Percentiles rank a stretch among this genome's conserved stretches.
Conservation (phyloP, 2,329 filamentous ascomycete genomes). For the Claviceps sorghi region DNA sequence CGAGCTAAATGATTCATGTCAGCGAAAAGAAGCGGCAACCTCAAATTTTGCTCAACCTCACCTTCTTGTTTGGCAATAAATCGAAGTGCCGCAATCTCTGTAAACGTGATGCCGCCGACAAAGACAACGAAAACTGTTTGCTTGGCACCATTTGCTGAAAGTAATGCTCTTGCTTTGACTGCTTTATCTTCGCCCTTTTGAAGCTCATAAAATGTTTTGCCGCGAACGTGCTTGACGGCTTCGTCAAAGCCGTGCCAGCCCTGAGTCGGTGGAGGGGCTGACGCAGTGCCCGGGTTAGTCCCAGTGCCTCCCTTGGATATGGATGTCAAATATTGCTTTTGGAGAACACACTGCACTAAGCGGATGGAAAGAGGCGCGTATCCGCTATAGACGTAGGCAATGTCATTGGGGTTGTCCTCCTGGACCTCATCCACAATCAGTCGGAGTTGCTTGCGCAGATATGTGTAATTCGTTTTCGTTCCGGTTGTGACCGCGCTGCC, state of each 20-base stretch:
- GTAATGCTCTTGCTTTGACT: conserved; percentile 66
- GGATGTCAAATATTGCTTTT: conserved; percentile 70
- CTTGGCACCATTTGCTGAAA: conserved; percentile 63
- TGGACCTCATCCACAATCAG: conserved; percentile 95
- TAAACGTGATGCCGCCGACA: conserved; percentile 89
- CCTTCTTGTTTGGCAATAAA: conserved; percentile 75
- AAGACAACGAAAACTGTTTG: conserved; percentile 96
- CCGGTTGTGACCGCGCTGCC: conserved; percentile 40
- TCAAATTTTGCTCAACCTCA: conserved; percentile 18
- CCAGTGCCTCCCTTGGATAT: conserved; percentile 49
- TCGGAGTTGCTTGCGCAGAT: conserved; percentile 69
- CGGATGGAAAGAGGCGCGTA: conserved; percentile 88
- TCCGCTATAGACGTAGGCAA: conserved; percentile 95
- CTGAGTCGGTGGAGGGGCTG: conserved; percentile 46
- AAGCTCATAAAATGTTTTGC: conserved; percentile 78
- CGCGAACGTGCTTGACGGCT: conserved; percentile 70
- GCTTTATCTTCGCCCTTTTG: conserved; percentile 91
- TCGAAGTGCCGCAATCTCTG: conserved; percentile 83
- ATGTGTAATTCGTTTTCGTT: conserved; percentile 78
- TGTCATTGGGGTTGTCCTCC: conserved; percentile 83
- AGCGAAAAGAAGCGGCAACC: background rate
- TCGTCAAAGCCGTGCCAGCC: conserved; percentile 95
- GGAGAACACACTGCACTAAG: conserved; percentile 80
- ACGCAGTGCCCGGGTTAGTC: conserved; percentile 12
- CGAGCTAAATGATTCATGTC: conserved; percentile 34